phyloP scores from a whole-genome alignment of 345 rosid species.

The Salix purpurea region DNA sequence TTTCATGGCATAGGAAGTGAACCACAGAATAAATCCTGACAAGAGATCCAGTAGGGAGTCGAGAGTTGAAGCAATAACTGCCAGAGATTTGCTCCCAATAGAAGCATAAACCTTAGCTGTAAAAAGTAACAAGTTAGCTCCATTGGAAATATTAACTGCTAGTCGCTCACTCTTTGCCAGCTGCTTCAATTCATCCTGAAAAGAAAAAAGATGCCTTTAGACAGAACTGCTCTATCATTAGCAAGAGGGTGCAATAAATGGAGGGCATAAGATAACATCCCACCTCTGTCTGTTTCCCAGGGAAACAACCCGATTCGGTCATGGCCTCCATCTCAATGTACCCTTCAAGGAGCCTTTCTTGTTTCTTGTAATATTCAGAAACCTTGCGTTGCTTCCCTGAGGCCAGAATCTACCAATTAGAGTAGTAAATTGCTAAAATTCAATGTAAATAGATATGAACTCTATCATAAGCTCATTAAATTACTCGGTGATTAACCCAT shows the following conservation, averaged over 20 bases:
- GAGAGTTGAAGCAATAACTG: constrained; percentile 77
- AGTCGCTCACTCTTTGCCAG: constrained; percentile 61
- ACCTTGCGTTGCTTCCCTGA: constrained; percentile 63
- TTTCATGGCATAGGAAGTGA: constrained; percentile 76
- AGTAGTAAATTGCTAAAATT: background rate
- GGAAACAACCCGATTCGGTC: constrained; percentile 43
- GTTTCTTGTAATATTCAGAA: constrained; percentile 74
- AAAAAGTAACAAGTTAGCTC: constrained; percentile 59
- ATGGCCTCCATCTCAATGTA: constrained; percentile 74
- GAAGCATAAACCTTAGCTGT: constrained; percentile 75
- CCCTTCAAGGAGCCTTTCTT: constrained; percentile 69
- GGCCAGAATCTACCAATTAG: background rate
- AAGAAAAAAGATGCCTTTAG: background rate
- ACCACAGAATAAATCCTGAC: constrained; percentile 83
- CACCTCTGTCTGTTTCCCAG: constrained; percentile 63
- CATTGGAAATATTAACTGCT: constrained; percentile 59
- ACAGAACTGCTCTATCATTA: no score
- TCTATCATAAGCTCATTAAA: background rate
- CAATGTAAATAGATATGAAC: background rate
- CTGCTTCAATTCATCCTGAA: constrained; percentile 66
- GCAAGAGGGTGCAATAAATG: background rate
- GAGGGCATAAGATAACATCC: background rate
- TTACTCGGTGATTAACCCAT: background rate
- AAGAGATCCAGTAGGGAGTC: constrained; percentile 82
- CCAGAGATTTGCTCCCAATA: constrained; percentile 62